Evolutionary conservation across 2,329 filamentous ascomycete genomes (phyloP).

Genomic region (Calonectria ilicicola): DNA sequence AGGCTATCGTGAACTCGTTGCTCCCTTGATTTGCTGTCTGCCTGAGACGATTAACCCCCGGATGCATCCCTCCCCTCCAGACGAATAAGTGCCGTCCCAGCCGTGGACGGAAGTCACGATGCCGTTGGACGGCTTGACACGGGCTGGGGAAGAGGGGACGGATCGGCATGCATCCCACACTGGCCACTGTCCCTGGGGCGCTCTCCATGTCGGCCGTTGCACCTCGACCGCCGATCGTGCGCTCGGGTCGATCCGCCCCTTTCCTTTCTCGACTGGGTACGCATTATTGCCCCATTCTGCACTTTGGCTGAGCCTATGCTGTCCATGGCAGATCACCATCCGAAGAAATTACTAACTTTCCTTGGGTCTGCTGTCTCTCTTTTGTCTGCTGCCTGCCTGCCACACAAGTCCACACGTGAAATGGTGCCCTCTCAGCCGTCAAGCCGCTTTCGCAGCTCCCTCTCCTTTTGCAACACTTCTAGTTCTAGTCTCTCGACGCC

Average conservation of each 20-base stretch:
- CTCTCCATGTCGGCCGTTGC: slow-evolving; percentile 19
- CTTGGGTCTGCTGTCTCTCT: neutral
- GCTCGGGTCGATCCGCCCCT: slow-evolving; percentile 26
- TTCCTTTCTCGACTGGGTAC: slow-evolving; percentile 11
- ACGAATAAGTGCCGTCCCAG: neutral
- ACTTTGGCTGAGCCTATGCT: neutral
- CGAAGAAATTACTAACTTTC: neutral
- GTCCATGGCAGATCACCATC: slow-evolving; percentile 8
- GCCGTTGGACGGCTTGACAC: neutral
- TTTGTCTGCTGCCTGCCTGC: neutral
- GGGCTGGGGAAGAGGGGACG: neutral
- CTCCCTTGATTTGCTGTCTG: neutral
- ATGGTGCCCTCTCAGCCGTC: slow-evolving; percentile 46
- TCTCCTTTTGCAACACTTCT: slow-evolving; percentile 82
- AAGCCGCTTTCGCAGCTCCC: slow-evolving; percentile 66
- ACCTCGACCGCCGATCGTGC: slow-evolving; percentile 31
- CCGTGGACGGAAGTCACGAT: neutral
- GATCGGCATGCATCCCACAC: slow-evolving; percentile 24
- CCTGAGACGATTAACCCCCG: neutral
- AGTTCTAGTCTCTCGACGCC: slow-evolving; percentile 87
- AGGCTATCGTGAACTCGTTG: neutral
- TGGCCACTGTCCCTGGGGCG: slow-evolving; percentile 1
- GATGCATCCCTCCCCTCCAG: neutral
- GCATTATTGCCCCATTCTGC: slow-evolving; percentile 5
- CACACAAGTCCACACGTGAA: neutral